Evolutionary conservation across 1,284 basidiomycete genomes (phyloP).

Genomic region (Entoloma clypeatum): DNA sequence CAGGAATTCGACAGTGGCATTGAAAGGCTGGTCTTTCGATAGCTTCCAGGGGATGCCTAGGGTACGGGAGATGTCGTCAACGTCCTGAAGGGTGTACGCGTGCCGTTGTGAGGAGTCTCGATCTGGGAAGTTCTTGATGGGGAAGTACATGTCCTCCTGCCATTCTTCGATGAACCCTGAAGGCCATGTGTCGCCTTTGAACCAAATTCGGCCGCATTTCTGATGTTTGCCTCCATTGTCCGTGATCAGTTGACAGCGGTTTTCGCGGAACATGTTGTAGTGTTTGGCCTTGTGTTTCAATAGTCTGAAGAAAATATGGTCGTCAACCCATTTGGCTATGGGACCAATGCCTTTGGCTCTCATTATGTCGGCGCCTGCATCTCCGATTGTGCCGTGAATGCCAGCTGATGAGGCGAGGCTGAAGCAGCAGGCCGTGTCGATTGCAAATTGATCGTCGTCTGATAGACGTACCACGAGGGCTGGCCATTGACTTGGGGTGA

Average conservation of each 20-base stretch:
- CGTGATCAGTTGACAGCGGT: slow-evolving; percentile 2
- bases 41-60: slow-evolving; percentile 32
- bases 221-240: no score
- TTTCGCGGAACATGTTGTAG: slow-evolving; percentile 24
- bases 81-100: no score
- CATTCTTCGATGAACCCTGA: no score
- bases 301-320: no score
- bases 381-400: slow-evolving; percentile 29
- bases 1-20: slow-evolving; percentile 20
- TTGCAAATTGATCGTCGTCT: slow-evolving; percentile 21
- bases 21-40: slow-evolving; percentile 28
- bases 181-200: no score
- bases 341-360: slow-evolving; percentile 28
- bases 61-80: slow-evolving; percentile 17
- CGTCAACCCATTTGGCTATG: slow-evolving; percentile 34
- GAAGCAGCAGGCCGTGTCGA: slow-evolving; percentile 31
- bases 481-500: slow-evolving; percentile 32
- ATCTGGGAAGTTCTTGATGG: no score
- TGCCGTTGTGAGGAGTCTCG: no score
- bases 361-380: slow-evolving; percentile 30
- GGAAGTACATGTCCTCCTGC: no score
- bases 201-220: no score
- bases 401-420: slow-evolving; percentile 29
- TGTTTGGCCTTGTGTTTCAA: slow-evolving; percentile 5
- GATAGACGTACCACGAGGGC: slow-evolving; percentile 26